These are phyloP conservation scores for Irpex sp. DNA, from an alignment of 1,284 basidiomycete genomes.

Conservation along the genomic window DNA sequence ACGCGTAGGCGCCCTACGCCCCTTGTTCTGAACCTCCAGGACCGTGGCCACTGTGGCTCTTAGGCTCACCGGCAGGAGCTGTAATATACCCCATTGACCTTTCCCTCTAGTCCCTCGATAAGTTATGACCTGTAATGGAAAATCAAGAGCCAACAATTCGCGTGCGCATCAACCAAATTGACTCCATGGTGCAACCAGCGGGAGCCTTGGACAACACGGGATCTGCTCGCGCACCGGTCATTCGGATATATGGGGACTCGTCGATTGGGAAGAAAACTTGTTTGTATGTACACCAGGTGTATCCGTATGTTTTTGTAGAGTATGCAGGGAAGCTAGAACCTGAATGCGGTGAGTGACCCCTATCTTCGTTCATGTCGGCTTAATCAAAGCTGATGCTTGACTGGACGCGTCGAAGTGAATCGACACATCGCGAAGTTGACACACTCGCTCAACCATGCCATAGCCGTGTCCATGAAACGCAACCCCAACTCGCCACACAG, in stretches of 20 bases:
- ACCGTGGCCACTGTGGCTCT: background rate
- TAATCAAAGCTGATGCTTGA: background rate
- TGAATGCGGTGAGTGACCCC: conserved; percentile 34
- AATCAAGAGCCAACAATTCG: conserved; percentile 34
- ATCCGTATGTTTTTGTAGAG: conserved; percentile 77
- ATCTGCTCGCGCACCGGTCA: conserved; percentile 68
- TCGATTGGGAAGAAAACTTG: conserved; percentile 79
- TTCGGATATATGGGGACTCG: conserved; percentile 87
- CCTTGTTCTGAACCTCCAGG: background rate
- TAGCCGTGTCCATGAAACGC: conserved; percentile 68
- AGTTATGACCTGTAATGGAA: conserved; percentile 20
- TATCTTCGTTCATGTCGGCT: background rate
- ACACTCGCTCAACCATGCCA: conserved; percentile 73
- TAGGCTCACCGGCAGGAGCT: background rate
- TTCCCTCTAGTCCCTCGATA: background rate
- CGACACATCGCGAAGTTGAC: conserved; percentile 64
- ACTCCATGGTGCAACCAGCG: conserved; percentile 52
- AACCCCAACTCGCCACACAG: conserved; percentile 53
- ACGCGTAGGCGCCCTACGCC: background rate
- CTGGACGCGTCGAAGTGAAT: conserved; percentile 45
- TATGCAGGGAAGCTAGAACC: conserved; percentile 59
- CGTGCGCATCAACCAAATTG: conserved; percentile 66
- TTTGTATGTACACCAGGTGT: conserved; percentile 87
- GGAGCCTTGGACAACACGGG: conserved; percentile 62
- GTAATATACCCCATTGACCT: background rate